These are phyloP conservation scores for Scedosporium dehoogii DNA, from an alignment of 2,329 filamentous ascomycete species.

Conservation along the genomic window DNA sequence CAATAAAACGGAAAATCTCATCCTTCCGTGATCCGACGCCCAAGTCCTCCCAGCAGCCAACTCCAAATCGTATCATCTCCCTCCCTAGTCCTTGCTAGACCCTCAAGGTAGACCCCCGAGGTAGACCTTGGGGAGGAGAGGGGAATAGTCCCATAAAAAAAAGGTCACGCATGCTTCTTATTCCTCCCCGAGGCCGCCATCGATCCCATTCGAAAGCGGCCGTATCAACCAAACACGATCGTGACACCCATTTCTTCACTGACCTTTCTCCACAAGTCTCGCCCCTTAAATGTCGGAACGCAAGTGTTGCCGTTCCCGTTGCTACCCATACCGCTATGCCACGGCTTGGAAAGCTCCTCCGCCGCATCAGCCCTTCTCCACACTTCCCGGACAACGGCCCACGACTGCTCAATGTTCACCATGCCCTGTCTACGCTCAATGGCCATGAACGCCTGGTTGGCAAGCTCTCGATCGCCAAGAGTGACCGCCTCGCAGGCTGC, in stretches of 20 bases:
- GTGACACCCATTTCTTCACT: slow-evolving; percentile 48
- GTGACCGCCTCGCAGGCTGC: slow-evolving; percentile 49
- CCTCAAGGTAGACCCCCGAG: neutral
- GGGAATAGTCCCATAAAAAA: neutral
- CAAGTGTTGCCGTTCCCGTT: slow-evolving; percentile 2
- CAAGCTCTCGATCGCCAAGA: slow-evolving; percentile 38
- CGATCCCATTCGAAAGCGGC: neutral
- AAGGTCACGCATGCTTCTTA: neutral
- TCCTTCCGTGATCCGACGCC: slow-evolving; percentile 1
- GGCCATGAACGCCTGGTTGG: slow-evolving; percentile 39
- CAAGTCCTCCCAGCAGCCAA: neutral
- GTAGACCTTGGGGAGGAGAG: neutral
- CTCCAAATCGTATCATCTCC: neutral
- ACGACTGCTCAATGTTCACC: slow-evolving; percentile 53
- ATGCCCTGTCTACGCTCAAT: slow-evolving; percentile 51
- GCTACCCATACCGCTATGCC: slow-evolving; percentile 3
- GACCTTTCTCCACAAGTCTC: slow-evolving; percentile 46
- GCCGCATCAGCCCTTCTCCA: slow-evolving; percentile 43
- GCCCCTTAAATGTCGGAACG: slow-evolving; percentile 13
- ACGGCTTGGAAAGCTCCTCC: slow-evolving; percentile 9
- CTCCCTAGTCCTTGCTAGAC: neutral
- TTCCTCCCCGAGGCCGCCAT: neutral
- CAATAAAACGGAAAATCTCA: neutral
- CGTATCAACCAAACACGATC: slow-evolving; percentile 47
- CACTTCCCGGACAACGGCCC: slow-evolving; percentile 51